Evolutionary conservation across 176 grass and related monocot species (phyloP), one percentile per base, ranked within the genome.

Genomic region (Oryza punctata): DNA sequence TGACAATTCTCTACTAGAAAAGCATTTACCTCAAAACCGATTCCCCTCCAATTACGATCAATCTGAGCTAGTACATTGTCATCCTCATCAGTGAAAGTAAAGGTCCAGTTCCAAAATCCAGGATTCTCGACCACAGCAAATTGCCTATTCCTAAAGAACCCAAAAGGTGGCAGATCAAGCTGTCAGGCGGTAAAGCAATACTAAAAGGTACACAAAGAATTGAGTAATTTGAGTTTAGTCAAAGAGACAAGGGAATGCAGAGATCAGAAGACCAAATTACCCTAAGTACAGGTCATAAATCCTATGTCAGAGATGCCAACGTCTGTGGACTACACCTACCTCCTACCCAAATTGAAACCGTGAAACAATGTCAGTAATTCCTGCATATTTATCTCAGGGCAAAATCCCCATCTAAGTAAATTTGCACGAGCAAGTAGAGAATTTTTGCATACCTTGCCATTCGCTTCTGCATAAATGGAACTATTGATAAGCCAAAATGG

Each of bases 71-170:
- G 76, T 71, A 95, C 70, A 83, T 94, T 90, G 21, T 81, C 93
- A 84, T 95, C 82, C 85, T 98, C 96, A 78, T 95, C 89, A 65
- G 87, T 82, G 11, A 98, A 80, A 63, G 87, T 98, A 89, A 95
- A 98, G 75, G 83, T 94, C 96, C 96, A 98, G 69, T 94, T 95
- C 96, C 96, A 94, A 78, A 98, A 93, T 81, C 96, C 96, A 57
- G 93, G 93, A 82, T 98, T 94, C 86, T 95, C 96, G 6, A 98
- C 96, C 80, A 98, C 96, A n/a, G 91, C 96, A 94, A 98, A 98
- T 88, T 98, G 96, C 49, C 52, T 94, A 74, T 94, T 98, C 72
- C 96, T 98, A 74, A 40, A 85, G 70, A 72, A 66, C n/a, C 33
- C 80, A 46, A 73, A 70, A 76, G 13, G 70, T 73, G n/a, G 66